These are phyloP conservation scores for Athelia sp. DNA, from an alignment of 1,284 basidiomycete species.

Conservation along the genomic window DNA sequence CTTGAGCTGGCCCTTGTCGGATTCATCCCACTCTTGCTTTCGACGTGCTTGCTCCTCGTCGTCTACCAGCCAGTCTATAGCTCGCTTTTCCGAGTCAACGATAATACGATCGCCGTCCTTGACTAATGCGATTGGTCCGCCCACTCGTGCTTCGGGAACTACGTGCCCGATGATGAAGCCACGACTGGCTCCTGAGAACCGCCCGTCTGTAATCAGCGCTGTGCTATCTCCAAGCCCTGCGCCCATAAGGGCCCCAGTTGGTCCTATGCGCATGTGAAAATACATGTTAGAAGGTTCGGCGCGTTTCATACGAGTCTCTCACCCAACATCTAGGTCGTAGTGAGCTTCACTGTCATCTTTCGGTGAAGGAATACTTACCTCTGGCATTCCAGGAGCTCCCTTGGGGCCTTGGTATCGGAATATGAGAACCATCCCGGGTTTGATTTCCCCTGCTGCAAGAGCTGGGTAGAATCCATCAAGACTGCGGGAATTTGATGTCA, in stretches of 20 bases:
- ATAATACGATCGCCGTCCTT: slow-evolving; percentile 86
- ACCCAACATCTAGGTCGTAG: slow-evolving; percentile 42
- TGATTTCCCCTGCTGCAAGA: slow-evolving; percentile 81
- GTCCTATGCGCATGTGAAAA: slow-evolving; percentile 40
- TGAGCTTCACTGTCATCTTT: neutral
- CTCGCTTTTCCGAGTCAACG: slow-evolving; percentile 77
- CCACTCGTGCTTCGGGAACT: slow-evolving; percentile 87
- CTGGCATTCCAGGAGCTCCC: slow-evolving; percentile 97
- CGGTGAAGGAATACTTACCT: slow-evolving; percentile 37
- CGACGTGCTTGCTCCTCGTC: slow-evolving; percentile 77
- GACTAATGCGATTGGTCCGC: slow-evolving; percentile 94
- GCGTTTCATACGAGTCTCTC: slow-evolving; percentile 7
- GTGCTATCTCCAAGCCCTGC: slow-evolving; percentile 89
- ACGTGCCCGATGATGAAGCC: slow-evolving; percentile 77
- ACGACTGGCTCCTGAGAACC: slow-evolving; percentile 82
- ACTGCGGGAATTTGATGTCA: slow-evolving; percentile 29
- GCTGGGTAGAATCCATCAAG: slow-evolving; percentile 82
- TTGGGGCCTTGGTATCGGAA: slow-evolving; percentile 96
- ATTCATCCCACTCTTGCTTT: slow-evolving; percentile 66
- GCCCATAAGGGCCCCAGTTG: slow-evolving; percentile 89
- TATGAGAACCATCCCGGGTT: slow-evolving; percentile 81
- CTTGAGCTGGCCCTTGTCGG: slow-evolving; percentile 59
- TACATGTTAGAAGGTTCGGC: neutral
- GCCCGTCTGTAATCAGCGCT: slow-evolving; percentile 93
- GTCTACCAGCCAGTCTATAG: slow-evolving; percentile 78